Evolutionary conservation across 331 rosid species (phyloP).

Genomic region (Cydonia oblonga): DNA sequence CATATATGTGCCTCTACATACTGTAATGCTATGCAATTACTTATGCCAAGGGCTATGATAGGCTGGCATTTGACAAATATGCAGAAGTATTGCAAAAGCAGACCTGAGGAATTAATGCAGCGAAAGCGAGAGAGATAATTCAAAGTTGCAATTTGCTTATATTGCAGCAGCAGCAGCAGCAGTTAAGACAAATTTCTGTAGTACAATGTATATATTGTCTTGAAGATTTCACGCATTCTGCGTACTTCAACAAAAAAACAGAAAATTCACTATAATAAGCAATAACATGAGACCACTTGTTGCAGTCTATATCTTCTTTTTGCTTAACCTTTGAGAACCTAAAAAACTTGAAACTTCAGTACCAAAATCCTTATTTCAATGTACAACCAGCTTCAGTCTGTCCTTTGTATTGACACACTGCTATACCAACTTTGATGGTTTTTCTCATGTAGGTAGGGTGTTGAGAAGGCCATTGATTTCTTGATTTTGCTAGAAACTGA

Average conservation of each 20-base stretch:
- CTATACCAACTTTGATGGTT: neutral
- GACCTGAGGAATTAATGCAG: neutral
- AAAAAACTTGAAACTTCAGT: neutral
- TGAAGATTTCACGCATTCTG: neutral
- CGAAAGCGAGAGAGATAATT: neutral
- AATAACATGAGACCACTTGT: neutral
- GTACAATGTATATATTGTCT: neutral
- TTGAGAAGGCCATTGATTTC: neutral
- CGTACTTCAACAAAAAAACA: neutral
- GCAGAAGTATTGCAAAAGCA: neutral
- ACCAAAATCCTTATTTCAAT: neutral
- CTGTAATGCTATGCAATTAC: neutral
- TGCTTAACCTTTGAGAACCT: neutral
- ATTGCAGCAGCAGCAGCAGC: too few relatives aligned
- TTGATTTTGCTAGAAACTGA: neutral
- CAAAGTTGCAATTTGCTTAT: neutral
- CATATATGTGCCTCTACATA: neutral
- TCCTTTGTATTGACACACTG: neutral
- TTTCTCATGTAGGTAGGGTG: neutral
- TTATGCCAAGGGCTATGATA: neutral
- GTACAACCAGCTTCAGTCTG: neutral
- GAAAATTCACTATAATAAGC: neutral
- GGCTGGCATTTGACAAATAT: too few relatives aligned
- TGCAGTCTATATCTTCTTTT: neutral
- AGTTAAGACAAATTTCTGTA: neutral